phyloP scores from a whole-genome alignment of 805 yeast genomes.

The Metschnikowia lachancei region DNA sequence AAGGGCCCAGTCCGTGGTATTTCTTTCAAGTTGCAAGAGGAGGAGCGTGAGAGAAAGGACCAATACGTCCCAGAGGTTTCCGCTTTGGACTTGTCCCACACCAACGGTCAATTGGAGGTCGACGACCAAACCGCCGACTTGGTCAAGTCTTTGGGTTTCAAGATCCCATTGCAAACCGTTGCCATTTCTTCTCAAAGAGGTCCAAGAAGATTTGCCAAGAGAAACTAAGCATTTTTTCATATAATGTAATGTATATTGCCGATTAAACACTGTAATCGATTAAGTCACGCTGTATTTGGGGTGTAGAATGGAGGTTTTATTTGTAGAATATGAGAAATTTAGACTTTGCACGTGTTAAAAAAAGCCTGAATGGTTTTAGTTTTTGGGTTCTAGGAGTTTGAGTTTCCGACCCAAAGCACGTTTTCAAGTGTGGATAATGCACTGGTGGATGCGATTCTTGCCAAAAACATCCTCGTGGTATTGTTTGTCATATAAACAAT shows the following conservation, averaged over 20 bases:
- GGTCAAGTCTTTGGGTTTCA: conserved; percentile 90
- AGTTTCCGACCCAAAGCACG: too few species aligned
- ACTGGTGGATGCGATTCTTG: too few species aligned
- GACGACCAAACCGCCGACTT: conserved; percentile 95
- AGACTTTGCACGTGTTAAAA: too few species aligned
- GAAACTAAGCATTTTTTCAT: conserved; percentile 52
- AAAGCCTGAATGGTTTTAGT: too few species aligned
- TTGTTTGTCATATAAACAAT: too few species aligned
- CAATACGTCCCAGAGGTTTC: conserved; percentile 99
- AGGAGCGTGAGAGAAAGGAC: conserved; percentile 99
- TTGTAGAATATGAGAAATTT: too few species aligned
- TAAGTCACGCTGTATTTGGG: neutral
- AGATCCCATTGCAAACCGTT: conserved; percentile 79
- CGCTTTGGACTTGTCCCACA: conserved; percentile 96
- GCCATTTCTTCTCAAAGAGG: conserved; percentile 87
- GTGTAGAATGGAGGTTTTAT: neutral
- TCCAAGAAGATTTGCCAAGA: conserved; percentile 88
- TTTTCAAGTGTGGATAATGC: too few species aligned
- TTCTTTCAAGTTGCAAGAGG: conserved; percentile 99
- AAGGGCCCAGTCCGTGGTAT: conserved; percentile 99
- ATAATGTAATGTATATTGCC: conserved; percentile 24
- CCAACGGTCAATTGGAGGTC: conserved; percentile 94
- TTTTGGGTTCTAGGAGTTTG: too few species aligned
- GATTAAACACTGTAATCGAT: conserved; percentile 8
- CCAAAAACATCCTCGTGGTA: too few species aligned